phyloP scores from a whole-genome alignment of 1,284 basidiomycete species.

The Megacollybia platyphylla region DNA sequence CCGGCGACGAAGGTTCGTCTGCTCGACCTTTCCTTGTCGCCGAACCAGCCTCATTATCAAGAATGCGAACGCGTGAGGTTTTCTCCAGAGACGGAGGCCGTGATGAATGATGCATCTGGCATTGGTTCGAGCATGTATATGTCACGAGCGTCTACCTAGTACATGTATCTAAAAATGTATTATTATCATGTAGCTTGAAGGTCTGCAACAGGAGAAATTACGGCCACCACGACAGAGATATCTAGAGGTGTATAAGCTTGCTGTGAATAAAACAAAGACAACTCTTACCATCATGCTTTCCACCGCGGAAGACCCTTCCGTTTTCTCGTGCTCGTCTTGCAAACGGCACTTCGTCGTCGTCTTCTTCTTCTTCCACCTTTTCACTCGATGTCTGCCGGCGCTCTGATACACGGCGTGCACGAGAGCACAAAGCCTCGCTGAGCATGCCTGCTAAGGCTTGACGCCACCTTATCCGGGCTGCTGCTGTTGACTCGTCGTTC shows the following conservation, averaged over 20 bases:
- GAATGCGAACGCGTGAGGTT: too few species aligned
- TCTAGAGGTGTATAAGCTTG: slow-evolving; percentile 22
- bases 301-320: slow-evolving; percentile 52
- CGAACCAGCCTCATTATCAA: too few species aligned
- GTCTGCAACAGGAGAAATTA: slow-evolving; percentile 33
- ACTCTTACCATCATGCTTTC: slow-evolving; percentile 63
- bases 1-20: slow-evolving; percentile 22
- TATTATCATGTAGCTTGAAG: neutral
- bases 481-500: slow-evolving; percentile 5
- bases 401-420: slow-evolving; percentile 50
- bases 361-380: slow-evolving; percentile 13
- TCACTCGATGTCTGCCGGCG: slow-evolving; percentile 12
- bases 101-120: too few species aligned
- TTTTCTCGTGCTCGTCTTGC: slow-evolving; percentile 51
- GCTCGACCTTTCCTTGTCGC: too few species aligned
- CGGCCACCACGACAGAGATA: slow-evolving; percentile 53
- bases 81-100: too few species aligned
- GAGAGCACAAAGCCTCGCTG: slow-evolving; percentile 60
- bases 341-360: slow-evolving; percentile 49
- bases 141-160: too few species aligned
- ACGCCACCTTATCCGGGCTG: slow-evolving; percentile 25
- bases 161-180: too few species aligned
- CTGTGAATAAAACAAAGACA: neutral
- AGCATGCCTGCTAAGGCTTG: slow-evolving; percentile 52
- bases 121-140: too few species aligned